Percentiles rank a stretch among this genome's conserved stretches.
Evolutionary conservation across 139 green algal genomes (phyloP).

Genomic region (Chlorokybus atmophyticus): DNA sequence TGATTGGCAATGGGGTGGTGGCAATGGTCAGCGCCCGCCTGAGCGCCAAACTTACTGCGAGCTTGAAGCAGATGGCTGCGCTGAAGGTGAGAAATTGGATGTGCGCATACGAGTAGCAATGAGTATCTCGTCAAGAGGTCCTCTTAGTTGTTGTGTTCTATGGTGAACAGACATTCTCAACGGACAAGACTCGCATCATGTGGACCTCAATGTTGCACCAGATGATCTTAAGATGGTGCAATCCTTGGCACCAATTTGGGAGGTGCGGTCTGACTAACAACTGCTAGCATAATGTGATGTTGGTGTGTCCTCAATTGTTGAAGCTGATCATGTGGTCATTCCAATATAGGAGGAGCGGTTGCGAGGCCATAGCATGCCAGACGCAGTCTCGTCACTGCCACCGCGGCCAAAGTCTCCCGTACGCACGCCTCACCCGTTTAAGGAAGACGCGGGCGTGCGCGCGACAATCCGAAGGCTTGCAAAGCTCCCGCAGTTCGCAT

Average conservation of each 20-base stretch:
- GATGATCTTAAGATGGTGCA: conserved; percentile 53
- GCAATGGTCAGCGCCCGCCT: conserved; percentile 14
- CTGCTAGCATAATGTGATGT: no score
- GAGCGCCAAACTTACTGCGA: conserved; percentile 53
- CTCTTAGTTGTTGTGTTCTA: not conserved
- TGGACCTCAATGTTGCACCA: conserved; percentile 41
- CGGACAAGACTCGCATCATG: conserved; percentile 32
- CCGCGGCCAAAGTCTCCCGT: no score
- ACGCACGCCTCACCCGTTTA: no score
- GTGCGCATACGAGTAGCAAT: not conserved
- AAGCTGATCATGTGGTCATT: no score
- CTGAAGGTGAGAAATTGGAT: conserved; percentile 15
- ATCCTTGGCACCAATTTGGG: conserved; percentile 76
- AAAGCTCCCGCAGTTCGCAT: no score
- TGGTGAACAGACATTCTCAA: conserved; percentile 78
- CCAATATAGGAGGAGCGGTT: no score
- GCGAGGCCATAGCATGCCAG: no score
- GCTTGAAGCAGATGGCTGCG: conserved; percentile 47
- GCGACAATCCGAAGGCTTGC: no score
- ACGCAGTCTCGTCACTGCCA: no score
- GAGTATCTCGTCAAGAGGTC: conserved; percentile 1
- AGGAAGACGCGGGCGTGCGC: no score
- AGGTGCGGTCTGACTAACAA: no score
- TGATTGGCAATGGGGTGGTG: not conserved
- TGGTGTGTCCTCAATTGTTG: no score